A percentile compares a stretch with the other conserved stretches of the same genome.
phyloP scores from a whole-genome alignment of 2,329 filamentous ascomycete species.

The Alternaria sp. region DNA sequence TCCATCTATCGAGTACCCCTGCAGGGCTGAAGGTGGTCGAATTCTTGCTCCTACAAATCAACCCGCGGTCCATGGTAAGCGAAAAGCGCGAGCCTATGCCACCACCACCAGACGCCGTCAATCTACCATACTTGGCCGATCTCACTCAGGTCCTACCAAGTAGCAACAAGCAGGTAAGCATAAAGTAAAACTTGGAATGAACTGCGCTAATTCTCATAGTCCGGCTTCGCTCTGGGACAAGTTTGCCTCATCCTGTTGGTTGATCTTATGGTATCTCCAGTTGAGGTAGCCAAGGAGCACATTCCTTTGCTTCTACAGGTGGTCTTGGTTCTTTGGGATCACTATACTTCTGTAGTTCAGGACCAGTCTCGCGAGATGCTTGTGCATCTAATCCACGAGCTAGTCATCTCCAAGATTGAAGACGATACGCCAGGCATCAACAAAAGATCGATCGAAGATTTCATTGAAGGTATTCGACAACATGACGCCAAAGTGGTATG shows the following conservation, averaged over 20 bases:
- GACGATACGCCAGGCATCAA: slow-evolving; percentile 70
- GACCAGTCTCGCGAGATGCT: slow-evolving; percentile 98
- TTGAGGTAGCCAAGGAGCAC: slow-evolving; percentile 78
- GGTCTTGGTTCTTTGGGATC: slow-evolving; percentile 93
- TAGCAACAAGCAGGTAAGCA: slow-evolving; percentile 40
- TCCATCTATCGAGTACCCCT: slow-evolving; percentile 86
- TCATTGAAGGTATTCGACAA: slow-evolving; percentile 84
- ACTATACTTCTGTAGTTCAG: slow-evolving; percentile 92
- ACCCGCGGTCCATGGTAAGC: slow-evolving; percentile 95
- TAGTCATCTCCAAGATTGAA: slow-evolving; percentile 81
- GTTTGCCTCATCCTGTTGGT: slow-evolving; percentile 92
- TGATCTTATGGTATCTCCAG: slow-evolving; percentile 92
- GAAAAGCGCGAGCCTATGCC: slow-evolving; percentile 67
- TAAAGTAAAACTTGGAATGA: not conserved
- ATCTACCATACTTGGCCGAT: slow-evolving; percentile 85
- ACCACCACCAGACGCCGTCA: slow-evolving; percentile 73
- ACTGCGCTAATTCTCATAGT: slow-evolving; percentile 47
- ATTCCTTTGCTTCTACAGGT: slow-evolving; percentile 89
- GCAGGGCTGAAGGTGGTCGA: slow-evolving; percentile 92
- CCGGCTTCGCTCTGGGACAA: slow-evolving; percentile 90
- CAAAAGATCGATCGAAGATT: slow-evolving; percentile 80
- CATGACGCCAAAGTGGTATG: slow-evolving; percentile 87
- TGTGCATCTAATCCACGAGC: slow-evolving; percentile 93
- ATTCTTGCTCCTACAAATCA: slow-evolving; percentile 88
- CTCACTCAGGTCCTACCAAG: slow-evolving; percentile 35